A percentile compares a stretch with the other conserved stretches of the same genome.
Evolutionary conservation across 352 stramenopile genomes (phyloP).

Genomic region (Pseudoperonospora humuli): DNA sequence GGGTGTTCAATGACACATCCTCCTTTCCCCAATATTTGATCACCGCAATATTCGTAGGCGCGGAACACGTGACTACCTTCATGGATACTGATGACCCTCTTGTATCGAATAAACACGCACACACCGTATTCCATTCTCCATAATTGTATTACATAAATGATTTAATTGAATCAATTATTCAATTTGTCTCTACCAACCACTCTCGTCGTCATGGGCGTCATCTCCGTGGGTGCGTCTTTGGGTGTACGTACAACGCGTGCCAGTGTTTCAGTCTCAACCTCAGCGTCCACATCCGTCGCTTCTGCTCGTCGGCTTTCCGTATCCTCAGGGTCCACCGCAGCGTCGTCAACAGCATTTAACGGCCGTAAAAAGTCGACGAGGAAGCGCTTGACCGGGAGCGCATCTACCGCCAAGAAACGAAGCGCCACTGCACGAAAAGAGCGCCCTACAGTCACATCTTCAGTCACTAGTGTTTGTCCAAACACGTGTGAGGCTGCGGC

Average conservation of each 20-base stretch:
- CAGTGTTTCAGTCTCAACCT: neutral
- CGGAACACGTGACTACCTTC: constrained; percentile 81
- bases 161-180: neutral
- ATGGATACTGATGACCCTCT: constrained; percentile 10
- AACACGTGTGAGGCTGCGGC: too few species aligned
- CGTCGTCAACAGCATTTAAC: constrained; percentile 1
- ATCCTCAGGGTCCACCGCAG: neutral
- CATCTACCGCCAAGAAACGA: constrained; percentile 9
- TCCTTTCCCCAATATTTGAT: constrained; percentile 99
- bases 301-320: constrained; percentile 5
- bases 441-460: too few species aligned
- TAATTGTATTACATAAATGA: too few species aligned
- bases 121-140: too few species aligned
- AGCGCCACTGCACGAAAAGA: neutral
- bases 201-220: constrained; percentile 48
- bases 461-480: too few species aligned
- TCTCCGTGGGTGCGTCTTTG: constrained; percentile 71
- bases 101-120: too few species aligned
- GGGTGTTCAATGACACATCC: constrained; percentile 88
- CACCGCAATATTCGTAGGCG: constrained; percentile 96
- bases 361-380: constrained; percentile 16
- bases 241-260: constrained; percentile 39
- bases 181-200: too few species aligned
- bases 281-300: neutral
- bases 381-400: constrained; percentile 10